These are phyloP conservation scores for Aspergillus ellipticus DNA, from an alignment of 495 filamentous ascomycete genomes.

Conservation along the genomic window DNA sequence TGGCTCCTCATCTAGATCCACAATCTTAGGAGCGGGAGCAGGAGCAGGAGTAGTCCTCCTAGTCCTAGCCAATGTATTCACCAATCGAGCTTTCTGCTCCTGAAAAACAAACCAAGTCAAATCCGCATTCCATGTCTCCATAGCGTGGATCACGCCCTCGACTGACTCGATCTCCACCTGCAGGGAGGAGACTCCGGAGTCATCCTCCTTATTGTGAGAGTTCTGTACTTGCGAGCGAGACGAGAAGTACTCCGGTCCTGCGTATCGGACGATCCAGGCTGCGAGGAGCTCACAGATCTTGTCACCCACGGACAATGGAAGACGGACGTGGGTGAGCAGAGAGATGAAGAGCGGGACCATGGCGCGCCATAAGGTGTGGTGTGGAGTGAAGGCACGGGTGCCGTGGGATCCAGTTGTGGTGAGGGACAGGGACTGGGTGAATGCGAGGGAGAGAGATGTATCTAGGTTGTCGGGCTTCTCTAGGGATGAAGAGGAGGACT, in stretches of 20 bases:
- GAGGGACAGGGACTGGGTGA: constrained; percentile 24
- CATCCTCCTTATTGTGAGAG: too few relatives aligned
- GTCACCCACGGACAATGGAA: constrained; percentile 36
- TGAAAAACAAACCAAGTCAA: constrained; percentile 44
- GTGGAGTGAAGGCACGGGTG: constrained; percentile 34
- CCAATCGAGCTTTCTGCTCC: constrained; percentile 13
- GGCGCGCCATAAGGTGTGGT: constrained; percentile 36
- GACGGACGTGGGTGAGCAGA: constrained; percentile 34
- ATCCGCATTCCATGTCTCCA: constrained; percentile 47
- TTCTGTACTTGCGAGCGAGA: background rate
- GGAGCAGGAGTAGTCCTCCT: constrained; percentile 6
- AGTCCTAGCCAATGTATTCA: background rate
- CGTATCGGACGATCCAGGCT: constrained; percentile 37
- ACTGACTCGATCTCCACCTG: constrained; percentile 20
- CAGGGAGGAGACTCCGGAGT: background rate
- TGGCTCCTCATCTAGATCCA: constrained; percentile 4
- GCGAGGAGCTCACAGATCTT: constrained; percentile 37
- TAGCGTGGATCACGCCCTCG: constrained; percentile 33
- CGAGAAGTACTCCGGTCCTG: constrained; percentile 35
- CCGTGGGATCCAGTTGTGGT: constrained; percentile 17
- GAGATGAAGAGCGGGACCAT: constrained; percentile 40
- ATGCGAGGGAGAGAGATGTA: background rate
- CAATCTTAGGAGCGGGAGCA: background rate
- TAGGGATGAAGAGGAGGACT: background rate
- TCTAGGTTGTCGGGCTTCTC: background rate